These are phyloP conservation scores for Mortierella sp. DNA, from an alignment of 371 early-diverging fungal genomes.

Conservation along the genomic window DNA sequence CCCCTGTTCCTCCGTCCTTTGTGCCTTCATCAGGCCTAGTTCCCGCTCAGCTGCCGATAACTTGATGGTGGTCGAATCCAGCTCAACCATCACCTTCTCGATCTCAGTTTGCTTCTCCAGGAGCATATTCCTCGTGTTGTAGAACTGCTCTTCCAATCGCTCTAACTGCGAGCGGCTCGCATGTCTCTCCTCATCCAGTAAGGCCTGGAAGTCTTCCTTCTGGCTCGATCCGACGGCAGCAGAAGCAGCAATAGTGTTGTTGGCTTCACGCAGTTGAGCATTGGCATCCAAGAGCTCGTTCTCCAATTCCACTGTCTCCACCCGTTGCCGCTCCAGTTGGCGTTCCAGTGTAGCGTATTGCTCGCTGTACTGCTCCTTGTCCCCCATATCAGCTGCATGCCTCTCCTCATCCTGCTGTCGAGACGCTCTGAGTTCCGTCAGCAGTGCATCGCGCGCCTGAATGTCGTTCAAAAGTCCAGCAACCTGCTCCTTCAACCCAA, in stretches of 20 bases:
- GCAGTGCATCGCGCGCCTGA: not conserved
- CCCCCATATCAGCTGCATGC: not conserved
- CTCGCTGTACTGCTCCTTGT: not conserved
- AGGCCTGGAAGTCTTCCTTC: not conserved
- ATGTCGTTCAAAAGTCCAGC: not conserved
- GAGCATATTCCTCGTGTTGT: constrained; percentile 1
- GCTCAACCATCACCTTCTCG: constrained; percentile 18
- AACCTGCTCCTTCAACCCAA: not conserved
- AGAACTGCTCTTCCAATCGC: constrained; percentile 10
- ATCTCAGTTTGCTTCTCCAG: constrained; percentile 26
- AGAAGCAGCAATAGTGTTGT: not conserved
- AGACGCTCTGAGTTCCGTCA: not conserved
- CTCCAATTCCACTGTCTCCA: not conserved
- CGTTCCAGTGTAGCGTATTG: not conserved
- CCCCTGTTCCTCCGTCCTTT: not conserved
- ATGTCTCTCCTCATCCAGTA: constrained; percentile 19
- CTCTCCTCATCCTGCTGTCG: not conserved
- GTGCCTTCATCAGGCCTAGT: not conserved
- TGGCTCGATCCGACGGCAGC: not conserved
- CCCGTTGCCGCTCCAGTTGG: constrained; percentile 20
- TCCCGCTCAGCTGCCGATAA: constrained; percentile 9
- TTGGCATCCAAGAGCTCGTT: not conserved
- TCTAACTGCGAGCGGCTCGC: not conserved
- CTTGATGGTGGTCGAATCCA: not conserved
- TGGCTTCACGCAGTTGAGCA: not conserved